Conservation (phyloP, 768 basidiomycete genomes). For the Leccinum aurantiacum region DNA sequence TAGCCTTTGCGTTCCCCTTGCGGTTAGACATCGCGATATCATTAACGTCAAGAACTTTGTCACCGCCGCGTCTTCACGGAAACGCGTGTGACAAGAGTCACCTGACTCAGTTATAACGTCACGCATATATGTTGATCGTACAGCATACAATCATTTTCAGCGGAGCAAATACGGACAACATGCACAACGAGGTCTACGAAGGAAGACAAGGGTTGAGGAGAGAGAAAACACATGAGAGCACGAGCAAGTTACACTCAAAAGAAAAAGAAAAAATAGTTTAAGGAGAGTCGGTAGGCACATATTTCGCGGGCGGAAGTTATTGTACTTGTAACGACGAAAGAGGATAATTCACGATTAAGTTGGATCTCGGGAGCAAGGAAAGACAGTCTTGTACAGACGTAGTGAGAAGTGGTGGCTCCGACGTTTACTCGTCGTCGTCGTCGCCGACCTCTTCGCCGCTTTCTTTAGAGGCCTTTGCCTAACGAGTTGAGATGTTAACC, state of each 20-base stretch:
- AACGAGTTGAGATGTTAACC: background rate
- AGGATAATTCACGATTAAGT: conserved; percentile 21
- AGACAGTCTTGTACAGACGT: conserved; percentile 17
- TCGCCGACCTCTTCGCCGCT: conserved; percentile 36
- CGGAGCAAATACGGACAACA: conserved; percentile 33
- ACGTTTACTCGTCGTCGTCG: conserved; percentile 45
- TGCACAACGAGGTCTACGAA: conserved; percentile 22
- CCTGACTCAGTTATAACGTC: conserved; percentile 7
- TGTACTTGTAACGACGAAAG: conserved; percentile 18
- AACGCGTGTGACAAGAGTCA: conserved; percentile 20
- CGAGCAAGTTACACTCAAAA: conserved; percentile 23
- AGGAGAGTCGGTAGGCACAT: conserved; percentile 26
- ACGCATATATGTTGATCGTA: conserved; percentile 17
- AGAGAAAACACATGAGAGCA: conserved; percentile 31
- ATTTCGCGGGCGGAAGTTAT: conserved; percentile 28
- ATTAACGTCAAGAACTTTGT: no score
- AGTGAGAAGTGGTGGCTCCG: background rate
- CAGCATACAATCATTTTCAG: conserved; percentile 33
- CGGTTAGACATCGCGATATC: conserved; percentile 19
- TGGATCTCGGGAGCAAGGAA: conserved; percentile 5
- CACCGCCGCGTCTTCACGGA: background rate
- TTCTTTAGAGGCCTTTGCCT: conserved; percentile 39
- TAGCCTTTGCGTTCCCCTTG: conserved; percentile 11
- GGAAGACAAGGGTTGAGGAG: conserved; percentile 6
- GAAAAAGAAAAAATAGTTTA: conserved; percentile 7